Conservation (phyloP, 192 early-diverging fungal genomes). For the Radiomyces spectabilis region DNA sequence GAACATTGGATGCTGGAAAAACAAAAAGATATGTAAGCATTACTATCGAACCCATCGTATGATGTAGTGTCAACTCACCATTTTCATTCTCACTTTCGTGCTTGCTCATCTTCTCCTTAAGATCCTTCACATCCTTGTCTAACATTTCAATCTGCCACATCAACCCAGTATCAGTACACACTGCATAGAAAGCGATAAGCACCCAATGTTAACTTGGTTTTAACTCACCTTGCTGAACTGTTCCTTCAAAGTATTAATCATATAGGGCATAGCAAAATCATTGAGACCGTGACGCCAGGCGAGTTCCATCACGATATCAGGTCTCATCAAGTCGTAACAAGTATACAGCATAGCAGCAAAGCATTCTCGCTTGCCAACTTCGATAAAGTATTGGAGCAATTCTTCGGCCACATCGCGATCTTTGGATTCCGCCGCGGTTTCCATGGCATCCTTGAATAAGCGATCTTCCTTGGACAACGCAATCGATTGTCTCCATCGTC, state of each 20-base stretch:
- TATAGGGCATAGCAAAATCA: constrained; percentile 97
- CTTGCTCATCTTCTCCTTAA: constrained; percentile 48
- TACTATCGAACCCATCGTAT: background rate
- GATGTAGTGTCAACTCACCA: constrained; percentile 6
- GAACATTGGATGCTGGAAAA: constrained; percentile 16
- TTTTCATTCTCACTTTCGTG: constrained; percentile 25
- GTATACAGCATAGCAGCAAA: constrained; percentile 89
- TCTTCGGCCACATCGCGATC: constrained; percentile 90
- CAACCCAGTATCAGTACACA: background rate
- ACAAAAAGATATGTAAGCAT: constrained; percentile 7
- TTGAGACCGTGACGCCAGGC: constrained; percentile 82
- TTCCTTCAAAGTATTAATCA: constrained; percentile 88
- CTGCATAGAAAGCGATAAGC: no score
- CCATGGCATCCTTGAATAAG: constrained; percentile 98
- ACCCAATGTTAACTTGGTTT: no score
- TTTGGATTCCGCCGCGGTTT: constrained; percentile 88
- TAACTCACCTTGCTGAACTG: constrained; percentile 71
- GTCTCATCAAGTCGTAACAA: constrained; percentile 92
- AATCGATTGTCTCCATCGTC: constrained; percentile 94
- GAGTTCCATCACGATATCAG: constrained; percentile 92
- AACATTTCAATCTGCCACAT: constrained; percentile 46
- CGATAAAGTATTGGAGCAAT: constrained; percentile 92
- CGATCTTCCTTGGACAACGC: constrained; percentile 94
- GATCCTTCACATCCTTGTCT: constrained; percentile 48
- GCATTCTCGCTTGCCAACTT: constrained; percentile 84